Evolutionary conservation across 768 basidiomycete species (phyloP).

Genomic region (Amanita pseudoporphyria): DNA sequence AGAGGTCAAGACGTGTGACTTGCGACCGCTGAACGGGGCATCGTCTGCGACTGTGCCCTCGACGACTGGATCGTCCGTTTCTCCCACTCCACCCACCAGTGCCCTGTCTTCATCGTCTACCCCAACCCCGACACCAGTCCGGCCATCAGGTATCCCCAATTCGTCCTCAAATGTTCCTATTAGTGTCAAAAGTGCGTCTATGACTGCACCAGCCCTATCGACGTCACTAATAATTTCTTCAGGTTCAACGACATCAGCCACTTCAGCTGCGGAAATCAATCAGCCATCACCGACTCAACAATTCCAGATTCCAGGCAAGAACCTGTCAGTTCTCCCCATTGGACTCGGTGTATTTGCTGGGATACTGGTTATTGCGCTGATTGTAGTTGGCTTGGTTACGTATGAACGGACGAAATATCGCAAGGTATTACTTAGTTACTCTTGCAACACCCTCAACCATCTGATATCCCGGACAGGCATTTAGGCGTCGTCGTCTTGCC

Average conservation of each 20-base stretch:
- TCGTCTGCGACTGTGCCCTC: slow-evolving; percentile 7
- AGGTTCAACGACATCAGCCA: slow-evolving; percentile 10
- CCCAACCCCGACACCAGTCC: slow-evolving; percentile 12
- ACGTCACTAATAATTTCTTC: slow-evolving; percentile 1
- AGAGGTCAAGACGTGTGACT: slow-evolving; percentile 44
- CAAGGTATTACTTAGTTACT: slow-evolving; percentile 40
- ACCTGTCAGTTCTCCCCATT: slow-evolving; percentile 67
- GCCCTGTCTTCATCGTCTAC: slow-evolving; percentile 1
- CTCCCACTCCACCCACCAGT: background rate
- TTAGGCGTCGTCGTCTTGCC: slow-evolving; percentile 65
- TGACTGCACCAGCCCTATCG: slow-evolving; percentile 2
- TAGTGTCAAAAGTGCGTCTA: slow-evolving; percentile 8
- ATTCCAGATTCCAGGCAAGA: slow-evolving; percentile 65
- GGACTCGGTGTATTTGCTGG: slow-evolving; percentile 81
- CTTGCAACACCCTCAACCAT: slow-evolving; percentile 4
- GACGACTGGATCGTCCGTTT: slow-evolving; percentile 5
- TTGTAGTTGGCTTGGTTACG: slow-evolving; percentile 76
- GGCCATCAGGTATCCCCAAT: slow-evolving; percentile 12
- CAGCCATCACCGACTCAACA: slow-evolving; percentile 26
- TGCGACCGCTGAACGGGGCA: slow-evolving; percentile 18
- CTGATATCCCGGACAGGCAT: slow-evolving; percentile 34
- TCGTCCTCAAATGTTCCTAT: background rate
- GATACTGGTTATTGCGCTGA: slow-evolving; percentile 74
- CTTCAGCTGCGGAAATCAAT: slow-evolving; percentile 24
- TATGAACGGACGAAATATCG: slow-evolving; percentile 84